These are phyloP conservation scores for Stevia rebaudiana DNA, from an alignment of 140 eudicot genomes.

Conservation along the genomic window DNA sequence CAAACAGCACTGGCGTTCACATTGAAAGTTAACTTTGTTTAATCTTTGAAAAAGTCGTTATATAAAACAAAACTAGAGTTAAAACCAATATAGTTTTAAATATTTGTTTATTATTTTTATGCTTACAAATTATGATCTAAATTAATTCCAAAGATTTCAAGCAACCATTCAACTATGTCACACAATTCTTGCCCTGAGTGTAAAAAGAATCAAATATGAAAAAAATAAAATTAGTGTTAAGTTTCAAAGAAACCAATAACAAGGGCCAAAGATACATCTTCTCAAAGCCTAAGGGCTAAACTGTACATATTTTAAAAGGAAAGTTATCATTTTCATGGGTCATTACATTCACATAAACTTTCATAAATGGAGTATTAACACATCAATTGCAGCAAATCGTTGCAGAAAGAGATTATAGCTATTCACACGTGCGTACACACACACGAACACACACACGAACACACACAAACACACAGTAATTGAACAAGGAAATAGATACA, in stretches of 20 bases:
- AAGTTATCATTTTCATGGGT: slow-evolving; percentile 15
- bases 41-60: neutral
- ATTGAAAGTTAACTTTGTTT: neutral
- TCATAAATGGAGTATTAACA: slow-evolving; percentile 8
- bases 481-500: slow-evolving; percentile 25
- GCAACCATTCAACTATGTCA: neutral
- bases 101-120: too few species aligned
- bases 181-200: neutral
- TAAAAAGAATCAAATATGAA: neutral
- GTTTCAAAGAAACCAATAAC: too few species aligned
- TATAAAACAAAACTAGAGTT: too few species aligned
- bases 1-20: too few species aligned
- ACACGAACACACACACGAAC: neutral
- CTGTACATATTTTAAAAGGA: neutral
- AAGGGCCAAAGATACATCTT: neutral
- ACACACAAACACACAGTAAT: slow-evolving; percentile 6
- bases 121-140: too few species aligned
- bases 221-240: too few species aligned
- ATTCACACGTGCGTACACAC: slow-evolving; percentile 5
- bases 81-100: too few species aligned
- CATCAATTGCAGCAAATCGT: slow-evolving; percentile 16
- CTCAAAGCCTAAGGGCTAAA: neutral
- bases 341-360: slow-evolving; percentile 24
- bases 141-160: neutral
- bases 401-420: slow-evolving; percentile 14